Base-by-base conservation (phyloP, 1,139 yeast species). In the Scheffersomyces cryptocercus region DNA sequence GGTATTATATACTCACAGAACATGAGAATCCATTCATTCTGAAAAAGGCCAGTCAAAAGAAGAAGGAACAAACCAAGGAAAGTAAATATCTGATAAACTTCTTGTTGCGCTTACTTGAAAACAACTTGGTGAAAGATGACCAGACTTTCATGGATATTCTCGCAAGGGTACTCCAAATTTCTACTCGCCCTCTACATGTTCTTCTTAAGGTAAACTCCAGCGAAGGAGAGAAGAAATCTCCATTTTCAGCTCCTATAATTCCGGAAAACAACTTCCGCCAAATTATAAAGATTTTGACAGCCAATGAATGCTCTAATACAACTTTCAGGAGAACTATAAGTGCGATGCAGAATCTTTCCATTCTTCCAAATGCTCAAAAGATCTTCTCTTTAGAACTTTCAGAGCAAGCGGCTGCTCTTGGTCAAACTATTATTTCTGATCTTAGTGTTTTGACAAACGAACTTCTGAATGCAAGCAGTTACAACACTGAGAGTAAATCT, bases 301-400 rank as follows among this genome's bases (percentile, higher is more conserved):
- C 95, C 1, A 88, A 88, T 58, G 96, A 90, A 46, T 89, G 97
- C 61, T 84, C 91, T 26, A 85, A 89, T 51, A 79, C 85, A 35
- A 90, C 95, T 0, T 90, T 90, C 65, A 89, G 90, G 55, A 87
- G 91, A 59, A 84, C 95, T 0, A 75, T 91, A 40, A 81, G 88
- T 48, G 82, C 91, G 1, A 88, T 91, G 85, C 95, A 87, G 55
- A 85, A 88, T 58, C 64, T 91, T 44, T 80, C 89, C 0, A 70
- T 75, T 14, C 67, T 89, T 32, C 75, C 79, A 2, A 79, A 81
- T 44, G 85, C 89, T 3, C 83, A 81, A 51, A 72, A 75, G 38
- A 75, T 84, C 1, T 88, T 90, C 57, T 85, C 93, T 0, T 59
- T 68, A 26, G 95, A 88, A 51, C 70, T 90, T 36, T 81, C 91